Evolutionary conservation across 192 early-diverging fungal species (phyloP).

Genomic region (Dissophora ornata): DNA sequence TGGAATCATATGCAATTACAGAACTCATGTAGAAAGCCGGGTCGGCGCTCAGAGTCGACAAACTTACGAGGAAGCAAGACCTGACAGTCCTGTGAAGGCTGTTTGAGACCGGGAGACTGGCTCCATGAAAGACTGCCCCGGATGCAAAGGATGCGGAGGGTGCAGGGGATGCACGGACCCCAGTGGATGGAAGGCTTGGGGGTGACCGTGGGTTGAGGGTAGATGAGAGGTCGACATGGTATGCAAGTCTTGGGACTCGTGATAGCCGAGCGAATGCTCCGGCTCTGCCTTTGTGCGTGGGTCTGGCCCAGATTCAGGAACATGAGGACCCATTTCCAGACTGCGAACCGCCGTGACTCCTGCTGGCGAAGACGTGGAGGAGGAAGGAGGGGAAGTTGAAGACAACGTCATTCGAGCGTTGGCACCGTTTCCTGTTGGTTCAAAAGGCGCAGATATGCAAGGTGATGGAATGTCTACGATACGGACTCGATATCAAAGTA

Average conservation of each 20-base stretch:
- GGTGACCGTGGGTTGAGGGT: not conserved
- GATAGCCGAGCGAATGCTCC: too few species aligned
- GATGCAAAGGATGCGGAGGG: constrained; percentile 19
- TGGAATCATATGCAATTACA: too few species aligned
- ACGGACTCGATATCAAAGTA: not conserved
- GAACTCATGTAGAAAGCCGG: too few species aligned
- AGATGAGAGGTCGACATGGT: not conserved
- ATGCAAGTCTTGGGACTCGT: not conserved
- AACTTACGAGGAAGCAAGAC: constrained; percentile 22
- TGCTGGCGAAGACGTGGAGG: constrained; percentile 1
- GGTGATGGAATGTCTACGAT: too few species aligned
- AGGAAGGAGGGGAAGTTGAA: not conserved
- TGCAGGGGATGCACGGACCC: constrained; percentile 17
- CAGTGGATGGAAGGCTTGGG: constrained; percentile 11
- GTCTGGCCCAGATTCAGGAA: too few species aligned
- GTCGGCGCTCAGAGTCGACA: too few species aligned
- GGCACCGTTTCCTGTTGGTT: too few species aligned
- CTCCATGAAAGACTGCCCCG: constrained; percentile 5
- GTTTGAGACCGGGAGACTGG: not conserved
- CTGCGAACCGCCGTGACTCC: not conserved
- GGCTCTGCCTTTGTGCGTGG: too few species aligned
- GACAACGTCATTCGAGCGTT: not conserved
- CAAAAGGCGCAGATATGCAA: not conserved
- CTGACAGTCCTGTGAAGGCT: constrained; percentile 25
- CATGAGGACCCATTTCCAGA: too few species aligned